Base-by-base conservation (phyloP, 805 yeast species). In the Metschnikowia gruessii region DNA sequence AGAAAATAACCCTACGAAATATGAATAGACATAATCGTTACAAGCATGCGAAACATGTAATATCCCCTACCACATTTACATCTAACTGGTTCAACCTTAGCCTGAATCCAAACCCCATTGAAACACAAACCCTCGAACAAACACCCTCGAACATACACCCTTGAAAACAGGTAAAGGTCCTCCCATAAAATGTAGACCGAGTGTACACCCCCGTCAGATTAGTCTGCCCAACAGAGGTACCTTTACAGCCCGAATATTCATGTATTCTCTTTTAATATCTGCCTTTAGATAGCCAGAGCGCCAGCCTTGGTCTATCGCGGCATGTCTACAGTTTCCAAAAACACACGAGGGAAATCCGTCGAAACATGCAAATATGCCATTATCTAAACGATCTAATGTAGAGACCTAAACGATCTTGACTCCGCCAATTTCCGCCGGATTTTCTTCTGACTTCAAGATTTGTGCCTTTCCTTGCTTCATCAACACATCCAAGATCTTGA, bases 401-500 rank as follows among this genome's bases (percentile, higher is more conserved):
- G n/a, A n/a, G 18, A n/a, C 3, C 32, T 59, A 81, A 26, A 79
- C 78, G 22, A 82, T 75, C 66, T 92, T 92, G 4, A 91, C 86
- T 18, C 96, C 98, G 2, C 84, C 85, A 18, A 85, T 77, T 42
- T 72, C 75, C 6, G 62, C 61, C 32, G 60, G 46, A 11, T 82
- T 83, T 32, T 76, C 80, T 34, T 83, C 85, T 40, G 80, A 85
- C 64, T 81, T 82, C 64, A 91, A 65, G 17, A 87, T 61, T 41
- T 82, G 87, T 1, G 94, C 96, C 55, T 85, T 78, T 3, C 87
- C 87, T 50, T 82, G 77, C 46, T 80, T 80, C 10, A 79, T 82
- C 52, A 92, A 64, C 0, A 75, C 70, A 22, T 77, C 79, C 15
- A 89, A 60, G 2, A 84, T 80, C 50, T 69, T 67, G 10, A 74